Evolutionary conservation across 805 yeast species (phyloP).

Genomic region (Starmerella potacharoeniae): DNA sequence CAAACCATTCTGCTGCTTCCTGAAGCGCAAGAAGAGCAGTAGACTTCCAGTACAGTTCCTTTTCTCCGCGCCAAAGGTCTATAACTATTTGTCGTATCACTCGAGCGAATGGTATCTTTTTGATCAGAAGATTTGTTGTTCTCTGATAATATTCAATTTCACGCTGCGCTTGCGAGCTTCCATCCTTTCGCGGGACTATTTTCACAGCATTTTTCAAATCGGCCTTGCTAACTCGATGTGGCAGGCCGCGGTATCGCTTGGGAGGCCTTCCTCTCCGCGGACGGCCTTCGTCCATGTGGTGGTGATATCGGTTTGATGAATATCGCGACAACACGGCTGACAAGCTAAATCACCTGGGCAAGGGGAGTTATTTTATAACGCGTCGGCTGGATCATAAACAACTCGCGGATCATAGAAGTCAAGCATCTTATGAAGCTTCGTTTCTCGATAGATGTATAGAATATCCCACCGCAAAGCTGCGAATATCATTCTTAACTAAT

Average conservation of each 20-base stretch:
- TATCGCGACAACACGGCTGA: too few relatives aligned
- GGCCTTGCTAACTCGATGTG: not conserved
- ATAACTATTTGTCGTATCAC: slow-evolving; percentile 92
- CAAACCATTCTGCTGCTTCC: slow-evolving; percentile 97
- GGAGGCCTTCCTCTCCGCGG: not conserved
- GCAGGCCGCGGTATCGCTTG: not conserved
- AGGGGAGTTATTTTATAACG: too few relatives aligned
- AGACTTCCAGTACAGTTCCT: slow-evolving; percentile 82
- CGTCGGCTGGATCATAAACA: too few relatives aligned
- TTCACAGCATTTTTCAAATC: not conserved
- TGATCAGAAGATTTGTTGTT: slow-evolving; percentile 86
- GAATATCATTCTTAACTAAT: too few relatives aligned
- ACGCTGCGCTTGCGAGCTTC: slow-evolving; percentile 51
- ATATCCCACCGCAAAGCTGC: too few relatives aligned
- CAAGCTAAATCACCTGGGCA: too few relatives aligned
- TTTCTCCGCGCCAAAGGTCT: slow-evolving; percentile 57
- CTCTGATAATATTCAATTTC: slow-evolving; percentile 97
- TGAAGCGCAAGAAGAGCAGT: slow-evolving; percentile 96
- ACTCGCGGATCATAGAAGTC: too few relatives aligned
- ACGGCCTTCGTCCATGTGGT: slow-evolving; percentile 3
- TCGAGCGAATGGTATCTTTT: slow-evolving; percentile 96
- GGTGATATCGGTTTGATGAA: too few relatives aligned
- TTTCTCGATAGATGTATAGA: too few relatives aligned
- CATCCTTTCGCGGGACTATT: not conserved
- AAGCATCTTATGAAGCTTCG: too few relatives aligned